A percentile compares a stretch with the other conserved stretches of the same genome.
Conservation (phyloP, 495 filamentous ascomycete genomes). For the Beverwykella pulmonaria region DNA sequence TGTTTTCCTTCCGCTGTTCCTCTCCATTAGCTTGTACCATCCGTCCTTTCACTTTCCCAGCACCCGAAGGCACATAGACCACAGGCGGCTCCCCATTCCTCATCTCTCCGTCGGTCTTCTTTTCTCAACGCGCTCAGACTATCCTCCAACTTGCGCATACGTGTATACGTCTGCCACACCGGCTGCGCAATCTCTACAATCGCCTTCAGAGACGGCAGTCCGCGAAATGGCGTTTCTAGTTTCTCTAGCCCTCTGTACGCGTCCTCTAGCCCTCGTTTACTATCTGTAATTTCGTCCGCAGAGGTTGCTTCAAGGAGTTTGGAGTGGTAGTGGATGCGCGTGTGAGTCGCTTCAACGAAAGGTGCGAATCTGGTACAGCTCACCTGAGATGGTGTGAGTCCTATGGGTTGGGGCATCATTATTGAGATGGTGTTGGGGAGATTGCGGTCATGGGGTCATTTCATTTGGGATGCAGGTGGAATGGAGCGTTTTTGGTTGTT, state of each 20-base stretch:
- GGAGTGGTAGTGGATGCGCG: conserved; percentile 3
- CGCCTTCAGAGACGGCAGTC: not conserved
- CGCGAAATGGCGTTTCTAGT: not conserved
- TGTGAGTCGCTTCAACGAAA: conserved; percentile 12
- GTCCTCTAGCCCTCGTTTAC: not conserved
- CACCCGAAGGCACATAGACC: not conserved
- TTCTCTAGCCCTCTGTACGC: conserved; percentile 9
- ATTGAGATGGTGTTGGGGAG: not conserved
- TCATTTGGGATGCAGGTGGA: not conserved
- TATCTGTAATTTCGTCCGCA: not conserved
- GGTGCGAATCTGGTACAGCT: conserved; percentile 13
- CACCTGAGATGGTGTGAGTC: conserved; percentile 14
- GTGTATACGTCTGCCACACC: conserved; percentile 1
- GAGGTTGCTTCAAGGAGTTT: not conserved
- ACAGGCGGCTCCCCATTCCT: not conserved
- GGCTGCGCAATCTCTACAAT: not conserved
- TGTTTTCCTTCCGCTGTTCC: not conserved
- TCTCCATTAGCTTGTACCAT: not conserved
- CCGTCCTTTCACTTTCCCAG: not conserved
- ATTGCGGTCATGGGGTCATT: not conserved
- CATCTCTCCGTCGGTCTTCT: not conserved
- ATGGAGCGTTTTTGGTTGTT: not conserved
- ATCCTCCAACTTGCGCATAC: not conserved
- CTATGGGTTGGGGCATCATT: not conserved
- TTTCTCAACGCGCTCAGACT: not conserved